Conservation (phyloP, 768 basidiomycete genomes). For the Agrocybe pediades region DNA sequence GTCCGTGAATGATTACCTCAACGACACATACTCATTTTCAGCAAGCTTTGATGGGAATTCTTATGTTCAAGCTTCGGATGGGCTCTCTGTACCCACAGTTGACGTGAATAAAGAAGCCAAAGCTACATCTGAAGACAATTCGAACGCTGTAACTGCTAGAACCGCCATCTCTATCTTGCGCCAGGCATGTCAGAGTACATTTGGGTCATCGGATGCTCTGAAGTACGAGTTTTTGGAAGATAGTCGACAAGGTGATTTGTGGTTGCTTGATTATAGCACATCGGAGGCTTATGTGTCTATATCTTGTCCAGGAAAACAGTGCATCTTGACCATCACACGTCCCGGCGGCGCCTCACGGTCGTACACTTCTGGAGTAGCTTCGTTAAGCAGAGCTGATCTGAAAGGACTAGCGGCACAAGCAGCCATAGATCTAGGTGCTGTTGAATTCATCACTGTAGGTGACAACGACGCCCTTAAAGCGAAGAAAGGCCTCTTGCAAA, state of each 20-base stretch:
- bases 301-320: slow-evolving; percentile 63
- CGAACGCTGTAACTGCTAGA: slow-evolving; percentile 5
- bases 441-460: slow-evolving; percentile 56
- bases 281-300: neutral
- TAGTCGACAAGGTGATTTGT: slow-evolving; percentile 31
- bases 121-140: slow-evolving; percentile 4
- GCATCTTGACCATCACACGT: slow-evolving; percentile 61
- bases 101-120: slow-evolving; percentile 16
- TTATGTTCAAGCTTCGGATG: slow-evolving; percentile 20
- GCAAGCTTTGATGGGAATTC: slow-evolving; percentile 20
- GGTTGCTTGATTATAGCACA: neutral
- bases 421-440: slow-evolving; percentile 60
- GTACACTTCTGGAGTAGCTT: slow-evolving; percentile 51
- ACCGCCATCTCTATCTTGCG: slow-evolving; percentile 36
- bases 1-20: slow-evolving; percentile 29
- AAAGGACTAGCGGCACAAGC: slow-evolving; percentile 51
- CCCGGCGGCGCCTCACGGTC: slow-evolving; percentile 52
- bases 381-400: slow-evolving; percentile 52
- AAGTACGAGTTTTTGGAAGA: slow-evolving; percentile 52
- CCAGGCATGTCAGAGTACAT: slow-evolving; percentile 40
- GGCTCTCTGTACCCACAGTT: slow-evolving; percentile 9
- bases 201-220: slow-evolving; percentile 41
- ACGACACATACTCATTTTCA: slow-evolving; percentile 13
- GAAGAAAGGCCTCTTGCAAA: slow-evolving; percentile 35
- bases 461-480: slow-evolving; percentile 36